Evolutionary conservation across 2,329 filamentous ascomycete species (phyloP).

Genomic region (Talaromyces sp.): DNA sequence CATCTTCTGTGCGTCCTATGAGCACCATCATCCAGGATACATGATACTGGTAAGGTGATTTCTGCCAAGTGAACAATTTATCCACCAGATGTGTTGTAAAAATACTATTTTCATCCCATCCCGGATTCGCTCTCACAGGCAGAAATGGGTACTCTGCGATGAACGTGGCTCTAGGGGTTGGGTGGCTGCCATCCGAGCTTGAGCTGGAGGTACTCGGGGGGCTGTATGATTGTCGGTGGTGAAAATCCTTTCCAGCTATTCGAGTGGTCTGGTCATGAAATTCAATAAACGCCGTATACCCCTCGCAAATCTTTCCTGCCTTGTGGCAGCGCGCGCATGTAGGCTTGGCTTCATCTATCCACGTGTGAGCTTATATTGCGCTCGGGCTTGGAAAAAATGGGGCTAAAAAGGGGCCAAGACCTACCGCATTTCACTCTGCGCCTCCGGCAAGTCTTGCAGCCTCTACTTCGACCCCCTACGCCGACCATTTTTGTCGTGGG

Average conservation of each 20-base stretch:
- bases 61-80: conserved; percentile 14
- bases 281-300: conserved; percentile 14
- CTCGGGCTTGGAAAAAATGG: neutral
- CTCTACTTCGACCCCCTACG: conserved; percentile 18
- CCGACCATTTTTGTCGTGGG: conserved; percentile 11
- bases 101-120: conserved; percentile 13
- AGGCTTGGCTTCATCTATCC: conserved; percentile 18
- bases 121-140: conserved; percentile 4
- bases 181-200: neutral
- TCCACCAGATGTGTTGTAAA: conserved; percentile 10
- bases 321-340: conserved; percentile 16
- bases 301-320: conserved; percentile 10
- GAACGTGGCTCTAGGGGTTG: neutral
- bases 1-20: neutral
- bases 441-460: conserved; percentile 19
- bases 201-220: neutral
- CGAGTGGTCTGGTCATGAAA: conserved; percentile 12
- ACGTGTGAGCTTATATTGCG: conserved; percentile 1
- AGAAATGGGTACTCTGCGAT: neutral
- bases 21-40: conserved; percentile 9
- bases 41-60: conserved; percentile 1
- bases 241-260: neutral
- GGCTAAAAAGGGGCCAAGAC: neutral
- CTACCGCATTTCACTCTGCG: conserved; percentile 21
- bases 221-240: neutral